phyloP scores from a whole-genome alignment of 495 filamentous ascomycete genomes.

The Podospora fimiseda region DNA sequence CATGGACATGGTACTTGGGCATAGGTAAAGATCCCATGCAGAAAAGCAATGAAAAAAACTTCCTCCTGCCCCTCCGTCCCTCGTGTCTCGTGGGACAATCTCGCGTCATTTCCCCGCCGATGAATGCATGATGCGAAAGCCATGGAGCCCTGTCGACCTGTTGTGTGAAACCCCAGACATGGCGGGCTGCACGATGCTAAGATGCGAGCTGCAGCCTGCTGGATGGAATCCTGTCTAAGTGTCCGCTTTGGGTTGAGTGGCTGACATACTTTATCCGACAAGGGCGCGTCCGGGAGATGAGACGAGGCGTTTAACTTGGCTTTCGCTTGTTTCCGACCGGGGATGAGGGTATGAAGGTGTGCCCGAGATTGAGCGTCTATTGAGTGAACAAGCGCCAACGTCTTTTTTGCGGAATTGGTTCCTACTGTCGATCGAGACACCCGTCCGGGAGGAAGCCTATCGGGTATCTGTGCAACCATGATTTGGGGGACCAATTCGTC shows the following conservation, averaged over 20 bases:
- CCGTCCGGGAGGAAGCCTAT: slow-evolving; percentile 20
- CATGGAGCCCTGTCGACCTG: too few relatives aligned
- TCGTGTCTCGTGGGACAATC: neutral
- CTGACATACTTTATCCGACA: too few relatives aligned
- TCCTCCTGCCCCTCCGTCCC: neutral
- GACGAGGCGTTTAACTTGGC: neutral
- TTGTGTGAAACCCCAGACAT: neutral
- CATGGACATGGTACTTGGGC: too few relatives aligned
- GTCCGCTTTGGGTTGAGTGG: too few relatives aligned
- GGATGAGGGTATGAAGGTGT: too few relatives aligned
- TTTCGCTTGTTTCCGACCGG: neutral
- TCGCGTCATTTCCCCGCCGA: neutral
- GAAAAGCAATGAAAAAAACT: neutral
- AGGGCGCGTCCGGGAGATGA: too few relatives aligned
- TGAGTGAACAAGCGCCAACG: too few relatives aligned
- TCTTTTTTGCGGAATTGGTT: neutral
- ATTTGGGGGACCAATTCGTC: neutral
- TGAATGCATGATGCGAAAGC: neutral
- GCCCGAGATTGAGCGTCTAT: too few relatives aligned
- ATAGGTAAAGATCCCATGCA: neutral
- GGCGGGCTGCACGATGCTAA: too few relatives aligned
- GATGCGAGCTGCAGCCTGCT: too few relatives aligned
- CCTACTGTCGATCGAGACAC: slow-evolving; percentile 17
- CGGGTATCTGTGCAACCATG: slow-evolving; percentile 18
- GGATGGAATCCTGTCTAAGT: too few relatives aligned